A percentile compares a stretch with the other conserved stretches of the same genome.
phyloP scores from a whole-genome alignment of 441 rosid genomes.

The Adansonia gregorii region DNA sequence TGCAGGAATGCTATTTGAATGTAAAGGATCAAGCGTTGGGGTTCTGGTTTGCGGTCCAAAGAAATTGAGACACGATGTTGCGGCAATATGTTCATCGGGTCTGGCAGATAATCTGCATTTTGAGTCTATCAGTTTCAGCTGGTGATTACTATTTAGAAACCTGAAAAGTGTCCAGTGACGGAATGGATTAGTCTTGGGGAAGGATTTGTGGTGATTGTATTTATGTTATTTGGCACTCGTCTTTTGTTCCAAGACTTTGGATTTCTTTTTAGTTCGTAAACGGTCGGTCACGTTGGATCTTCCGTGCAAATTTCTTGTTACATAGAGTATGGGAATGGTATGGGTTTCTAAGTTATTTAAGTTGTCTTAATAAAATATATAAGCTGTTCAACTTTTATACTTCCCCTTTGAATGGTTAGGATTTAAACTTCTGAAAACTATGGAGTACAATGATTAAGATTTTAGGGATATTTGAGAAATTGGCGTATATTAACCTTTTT shows the following conservation, averaged over 20 bases:
- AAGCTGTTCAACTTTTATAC: too few relatives aligned
- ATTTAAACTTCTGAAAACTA: background rate
- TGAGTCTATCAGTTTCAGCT: slow-evolving; percentile 81
- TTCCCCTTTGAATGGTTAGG: background rate
- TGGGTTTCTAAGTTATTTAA: background rate
- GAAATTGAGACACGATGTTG: slow-evolving; percentile 78
- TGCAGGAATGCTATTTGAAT: slow-evolving; percentile 49
- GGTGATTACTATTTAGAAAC: slow-evolving; percentile 44
- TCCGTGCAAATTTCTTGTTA: background rate
- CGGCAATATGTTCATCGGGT: slow-evolving; percentile 66
- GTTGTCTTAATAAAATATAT: background rate
- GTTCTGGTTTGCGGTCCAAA: slow-evolving; percentile 78
- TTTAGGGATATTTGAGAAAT: background rate
- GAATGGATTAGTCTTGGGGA: background rate
- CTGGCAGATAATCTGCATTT: slow-evolving; percentile 57
- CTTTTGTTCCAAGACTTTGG: background rate
- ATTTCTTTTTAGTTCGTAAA: background rate
- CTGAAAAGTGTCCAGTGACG: background rate
- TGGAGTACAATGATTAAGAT: background rate
- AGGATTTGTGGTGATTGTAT: background rate
- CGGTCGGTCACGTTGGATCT: background rate
- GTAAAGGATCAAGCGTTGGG: slow-evolving; percentile 60
- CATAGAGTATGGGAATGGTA: background rate
- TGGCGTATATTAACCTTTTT: too few relatives aligned
- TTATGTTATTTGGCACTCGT: background rate